phyloP scores from a whole-genome alignment of 352 stramenopile genomes.

The Blastocystis sp. region DNA sequence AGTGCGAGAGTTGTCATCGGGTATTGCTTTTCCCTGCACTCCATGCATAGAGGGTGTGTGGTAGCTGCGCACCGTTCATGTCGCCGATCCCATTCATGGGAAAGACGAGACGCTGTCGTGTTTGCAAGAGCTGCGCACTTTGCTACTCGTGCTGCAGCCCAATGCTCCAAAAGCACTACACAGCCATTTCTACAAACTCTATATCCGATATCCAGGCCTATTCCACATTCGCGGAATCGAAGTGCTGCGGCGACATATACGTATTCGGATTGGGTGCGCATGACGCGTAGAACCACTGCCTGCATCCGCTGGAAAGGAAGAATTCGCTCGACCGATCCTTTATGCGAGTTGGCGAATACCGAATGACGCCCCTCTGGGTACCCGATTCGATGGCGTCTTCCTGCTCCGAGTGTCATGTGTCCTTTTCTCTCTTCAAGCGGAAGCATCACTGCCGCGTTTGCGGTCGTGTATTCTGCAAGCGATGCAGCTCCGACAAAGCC shows the following conservation, averaged over 20 bases:
- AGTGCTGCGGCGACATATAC: slow-evolving; percentile 54
- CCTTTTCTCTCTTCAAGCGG: slow-evolving; percentile 35
- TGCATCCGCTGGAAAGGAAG: slow-evolving; percentile 49
- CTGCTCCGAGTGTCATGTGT: slow-evolving; percentile 5
- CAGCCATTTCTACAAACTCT: neutral
- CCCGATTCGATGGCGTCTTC: slow-evolving; percentile 19
- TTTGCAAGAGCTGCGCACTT: slow-evolving; percentile 49
- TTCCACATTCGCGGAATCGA: slow-evolving; percentile 36
- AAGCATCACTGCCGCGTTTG: slow-evolving; percentile 60
- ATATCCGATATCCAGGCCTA: neutral
- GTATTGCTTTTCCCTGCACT: neutral
- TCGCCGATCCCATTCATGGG: slow-evolving; percentile 52
- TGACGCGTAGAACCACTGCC: slow-evolving; percentile 26
- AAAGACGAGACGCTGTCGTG: slow-evolving; percentile 39
- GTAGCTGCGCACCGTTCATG: slow-evolving; percentile 19
- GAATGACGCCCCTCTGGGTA: slow-evolving; percentile 47
- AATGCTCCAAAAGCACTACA: neutral
- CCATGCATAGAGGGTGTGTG: slow-evolving; percentile 36
- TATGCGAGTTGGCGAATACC: slow-evolving; percentile 20
- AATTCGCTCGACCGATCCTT: slow-evolving; percentile 8
- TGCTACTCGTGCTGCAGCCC: slow-evolving; percentile 24
- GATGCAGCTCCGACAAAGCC: neutral
- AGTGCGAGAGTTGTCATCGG: slow-evolving; percentile 22
- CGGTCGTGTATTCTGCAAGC: slow-evolving; percentile 41
- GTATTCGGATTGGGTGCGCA: neutral